A percentile compares a stretch with the other conserved stretches of the same genome.
These are phyloP conservation scores for Paecilomyces sp. DNA, from an alignment of 2,329 filamentous ascomycete species.

Conservation along the genomic window DNA sequence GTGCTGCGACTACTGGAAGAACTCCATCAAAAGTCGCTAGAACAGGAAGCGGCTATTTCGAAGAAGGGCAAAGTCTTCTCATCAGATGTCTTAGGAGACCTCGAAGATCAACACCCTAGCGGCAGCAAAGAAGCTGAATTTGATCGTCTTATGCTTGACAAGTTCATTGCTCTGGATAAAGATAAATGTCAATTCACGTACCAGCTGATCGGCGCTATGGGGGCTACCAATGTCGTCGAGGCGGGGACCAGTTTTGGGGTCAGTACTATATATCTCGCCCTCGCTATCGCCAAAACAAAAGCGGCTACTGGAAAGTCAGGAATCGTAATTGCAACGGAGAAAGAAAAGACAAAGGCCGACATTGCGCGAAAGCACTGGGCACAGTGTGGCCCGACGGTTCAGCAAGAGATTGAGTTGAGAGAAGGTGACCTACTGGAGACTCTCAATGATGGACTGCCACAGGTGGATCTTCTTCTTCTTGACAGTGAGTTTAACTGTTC, in stretches of 20 bases:
- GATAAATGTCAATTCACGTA: conserved; percentile 35
- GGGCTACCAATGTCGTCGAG: conserved; percentile 29
- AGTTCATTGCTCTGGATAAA: conserved; percentile 35
- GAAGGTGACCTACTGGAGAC: conserved; percentile 36
- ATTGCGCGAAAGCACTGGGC: conserved; percentile 28
- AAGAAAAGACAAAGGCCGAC: conserved; percentile 26
- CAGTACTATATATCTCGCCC: conserved; percentile 37
- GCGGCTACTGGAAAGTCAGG: conserved; percentile 15
- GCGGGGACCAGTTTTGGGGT: conserved; percentile 37
- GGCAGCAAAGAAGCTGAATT: conserved; percentile 7
- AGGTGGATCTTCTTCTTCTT: conserved; percentile 29
- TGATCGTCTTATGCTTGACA: conserved; percentile 25
- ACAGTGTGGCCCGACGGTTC: conserved; percentile 22
- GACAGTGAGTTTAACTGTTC: conserved; percentile 18
- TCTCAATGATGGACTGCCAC: conserved; percentile 19
- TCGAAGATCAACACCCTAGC: conserved; percentile 3
- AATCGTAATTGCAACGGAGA: conserved; percentile 33
- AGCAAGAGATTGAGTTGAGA: conserved; percentile 29
- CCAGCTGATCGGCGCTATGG: conserved; percentile 16
- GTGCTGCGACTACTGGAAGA: background rate
- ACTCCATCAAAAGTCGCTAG: conserved; percentile 13
- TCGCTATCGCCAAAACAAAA: conserved; percentile 25
- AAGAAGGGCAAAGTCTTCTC: conserved; percentile 14
- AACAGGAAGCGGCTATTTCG: conserved; percentile 15
- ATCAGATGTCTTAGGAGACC: conserved; percentile 8